Conservation (phyloP, 192 early-diverging fungal genomes). For the Podila epicladia region DNA sequence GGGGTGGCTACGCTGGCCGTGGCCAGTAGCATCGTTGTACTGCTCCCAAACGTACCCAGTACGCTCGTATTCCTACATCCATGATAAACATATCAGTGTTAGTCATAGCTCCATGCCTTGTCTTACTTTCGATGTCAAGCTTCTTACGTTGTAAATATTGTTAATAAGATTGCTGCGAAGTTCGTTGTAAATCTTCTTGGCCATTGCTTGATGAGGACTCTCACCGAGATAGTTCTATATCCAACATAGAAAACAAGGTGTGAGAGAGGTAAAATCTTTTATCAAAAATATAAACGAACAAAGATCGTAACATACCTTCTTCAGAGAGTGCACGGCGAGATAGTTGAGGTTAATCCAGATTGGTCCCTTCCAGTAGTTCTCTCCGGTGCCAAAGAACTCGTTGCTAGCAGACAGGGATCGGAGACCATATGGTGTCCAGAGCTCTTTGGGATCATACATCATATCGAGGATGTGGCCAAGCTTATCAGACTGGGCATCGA, state of each 20-base stretch:
- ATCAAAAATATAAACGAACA: background rate
- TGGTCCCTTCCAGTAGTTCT: slow-evolving; percentile 96
- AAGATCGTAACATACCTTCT: slow-evolving; percentile 57
- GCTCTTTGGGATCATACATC: slow-evolving; percentile 76
- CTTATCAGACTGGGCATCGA: slow-evolving; percentile 74
- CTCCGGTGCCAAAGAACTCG: slow-evolving; percentile 77
- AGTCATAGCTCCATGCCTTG: background rate
- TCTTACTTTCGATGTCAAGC: background rate
- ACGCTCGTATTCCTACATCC: slow-evolving; percentile 69
- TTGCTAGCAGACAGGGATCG: slow-evolving; percentile 73
- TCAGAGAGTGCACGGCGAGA: slow-evolving; percentile 75
- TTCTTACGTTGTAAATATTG: slow-evolving; percentile 74
- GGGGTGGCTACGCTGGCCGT: slow-evolving; percentile 86
- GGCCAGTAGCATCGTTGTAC: slow-evolving; percentile 79
- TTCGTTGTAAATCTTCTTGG: slow-evolving; percentile 74
- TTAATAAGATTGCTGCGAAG: slow-evolving; percentile 80
- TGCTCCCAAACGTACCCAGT: slow-evolving; percentile 95
- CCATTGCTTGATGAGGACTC: slow-evolving; percentile 76
- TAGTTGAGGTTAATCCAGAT: slow-evolving; percentile 97
- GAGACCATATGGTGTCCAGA: slow-evolving; percentile 86
- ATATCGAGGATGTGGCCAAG: slow-evolving; percentile 79
- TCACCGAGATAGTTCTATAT: slow-evolving; percentile 28
- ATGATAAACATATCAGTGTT: background rate
- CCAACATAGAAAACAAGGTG: background rate
- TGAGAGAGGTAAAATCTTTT: background rate